Conservation (phyloP, 352 stramenopile species). For the Pythium plurisporium region DNA sequence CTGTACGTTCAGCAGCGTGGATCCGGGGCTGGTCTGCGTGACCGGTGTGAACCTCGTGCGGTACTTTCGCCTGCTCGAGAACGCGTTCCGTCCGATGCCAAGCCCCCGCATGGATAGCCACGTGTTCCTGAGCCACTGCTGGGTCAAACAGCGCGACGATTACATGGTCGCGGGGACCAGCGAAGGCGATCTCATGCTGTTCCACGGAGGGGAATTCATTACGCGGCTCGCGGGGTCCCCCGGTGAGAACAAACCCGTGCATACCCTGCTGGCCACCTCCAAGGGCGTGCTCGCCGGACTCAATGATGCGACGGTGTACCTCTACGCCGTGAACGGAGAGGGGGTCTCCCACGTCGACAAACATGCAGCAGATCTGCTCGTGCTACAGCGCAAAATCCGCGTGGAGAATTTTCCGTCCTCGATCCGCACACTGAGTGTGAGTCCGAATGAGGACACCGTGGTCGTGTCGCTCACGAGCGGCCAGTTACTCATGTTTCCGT, state of each 20-base stretch:
- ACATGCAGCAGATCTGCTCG: conserved; percentile 35
- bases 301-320: conserved; percentile 57
- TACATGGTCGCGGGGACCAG: conserved; percentile 86
- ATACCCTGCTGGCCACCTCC: conserved; percentile 81
- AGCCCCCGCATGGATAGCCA: conserved; percentile 65
- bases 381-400: conserved; percentile 55
- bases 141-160: conserved; percentile 90
- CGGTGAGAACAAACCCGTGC: conserved; percentile 76
- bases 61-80: conserved; percentile 88
- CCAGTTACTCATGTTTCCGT: conserved; percentile 72
- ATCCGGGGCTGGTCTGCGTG: conserved; percentile 85
- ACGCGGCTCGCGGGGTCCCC: conserved; percentile 66
- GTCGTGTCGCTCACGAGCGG: conserved; percentile 58
- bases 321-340: conserved; percentile 59
- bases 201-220: conserved; percentile 91
- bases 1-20: conserved; percentile 86
- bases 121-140: conserved; percentile 89
- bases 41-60: conserved; percentile 76
- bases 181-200: conserved; percentile 88
- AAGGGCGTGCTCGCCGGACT: conserved; percentile 88
- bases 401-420: conserved; percentile 42
- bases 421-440: conserved; percentile 59
- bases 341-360: conserved; percentile 26
- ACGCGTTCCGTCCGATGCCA: conserved; percentile 61
- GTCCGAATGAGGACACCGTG: conserved; percentile 69